Base-by-base conservation (phyloP, 2,329 filamentous ascomycete species). In the Aspergillus felis region DNA sequence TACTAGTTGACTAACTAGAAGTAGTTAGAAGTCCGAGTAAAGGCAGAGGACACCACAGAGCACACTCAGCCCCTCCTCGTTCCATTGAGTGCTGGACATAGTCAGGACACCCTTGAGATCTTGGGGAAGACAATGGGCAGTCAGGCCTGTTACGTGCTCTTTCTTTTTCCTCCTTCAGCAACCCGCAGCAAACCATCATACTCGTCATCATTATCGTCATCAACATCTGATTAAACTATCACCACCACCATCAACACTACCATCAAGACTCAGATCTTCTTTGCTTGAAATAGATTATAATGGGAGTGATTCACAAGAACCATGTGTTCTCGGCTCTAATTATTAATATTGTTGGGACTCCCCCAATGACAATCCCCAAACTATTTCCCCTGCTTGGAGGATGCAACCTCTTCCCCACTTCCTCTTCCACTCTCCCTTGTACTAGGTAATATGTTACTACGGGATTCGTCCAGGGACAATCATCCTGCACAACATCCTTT, bases 401-500 rank as follows among this genome's bases (percentile, higher is more conserved):
- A 47, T 47, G 44, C 44, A 47, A 47, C 44, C 44, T 47, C 22
- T 47, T 47, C 44, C 22, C 44, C 44, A 47, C 44, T 7, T 22
- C n/a, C 44, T 47, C 22, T 22, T 47, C 22, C 44, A 25, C 22
- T 20, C 8, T 24, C 44, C 44, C 42, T 46, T 24, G 42, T 46
- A 46, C n/a, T 20, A 24, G 3, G 4, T 47, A 47, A 24, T 27
- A 47, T 27, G 44, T 27, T 47, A 47, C 44, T 47, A 47, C 27
- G 22, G 44, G 44, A 47, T 47, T 47, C 44, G 44, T 47, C 22
- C 35, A 35, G 50, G 29, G 50, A 51, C 50, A 24, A 51, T 24
- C 29, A 24, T 51, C 50, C 50, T 51, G 50, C 50, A 51, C 35
- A 29, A 25, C 50, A 51, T 51, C n/a, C 20, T 25, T 47, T n/a